Conservation (phyloP, 352 stramenopile species). For the Globisporangium sylvaticum region DNA sequence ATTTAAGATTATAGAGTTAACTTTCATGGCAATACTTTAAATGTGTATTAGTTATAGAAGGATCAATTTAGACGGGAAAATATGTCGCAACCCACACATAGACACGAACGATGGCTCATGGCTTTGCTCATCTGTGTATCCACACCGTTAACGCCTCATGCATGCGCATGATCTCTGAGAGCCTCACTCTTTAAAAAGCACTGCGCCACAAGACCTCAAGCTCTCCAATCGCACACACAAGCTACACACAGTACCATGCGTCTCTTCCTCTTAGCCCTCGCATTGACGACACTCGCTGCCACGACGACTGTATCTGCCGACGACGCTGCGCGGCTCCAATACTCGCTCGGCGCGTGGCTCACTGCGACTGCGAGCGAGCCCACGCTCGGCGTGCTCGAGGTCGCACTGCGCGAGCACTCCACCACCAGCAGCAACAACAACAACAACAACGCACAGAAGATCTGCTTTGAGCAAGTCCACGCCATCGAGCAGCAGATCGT, state of each 20-base stretch:
- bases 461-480: conserved; percentile 45
- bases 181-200: neutral
- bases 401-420: conserved; percentile 27
- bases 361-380: conserved; percentile 26
- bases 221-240: neutral
- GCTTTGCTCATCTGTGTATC: conserved; percentile 1
- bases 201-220: neutral
- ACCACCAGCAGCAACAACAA: neutral
- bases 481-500: conserved; percentile 58
- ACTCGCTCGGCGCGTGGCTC: conserved; percentile 37
- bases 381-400: conserved; percentile 28
- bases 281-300: neutral
- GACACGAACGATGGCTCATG: neutral
- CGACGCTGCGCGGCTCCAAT: neutral
- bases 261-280: neutral
- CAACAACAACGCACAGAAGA: neutral
- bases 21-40: too few species aligned
- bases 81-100: neutral
- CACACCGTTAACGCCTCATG: neutral
- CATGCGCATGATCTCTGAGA: neutral
- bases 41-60: neutral
- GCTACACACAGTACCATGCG: neutral
- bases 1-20: too few species aligned
- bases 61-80: neutral
- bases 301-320: neutral